A percentile compares a stretch with the other conserved stretches of the same genome.
Conservation (phyloP, 1,139 yeast genomes). For the Kurtzmaniella quercitrusa region DNA sequence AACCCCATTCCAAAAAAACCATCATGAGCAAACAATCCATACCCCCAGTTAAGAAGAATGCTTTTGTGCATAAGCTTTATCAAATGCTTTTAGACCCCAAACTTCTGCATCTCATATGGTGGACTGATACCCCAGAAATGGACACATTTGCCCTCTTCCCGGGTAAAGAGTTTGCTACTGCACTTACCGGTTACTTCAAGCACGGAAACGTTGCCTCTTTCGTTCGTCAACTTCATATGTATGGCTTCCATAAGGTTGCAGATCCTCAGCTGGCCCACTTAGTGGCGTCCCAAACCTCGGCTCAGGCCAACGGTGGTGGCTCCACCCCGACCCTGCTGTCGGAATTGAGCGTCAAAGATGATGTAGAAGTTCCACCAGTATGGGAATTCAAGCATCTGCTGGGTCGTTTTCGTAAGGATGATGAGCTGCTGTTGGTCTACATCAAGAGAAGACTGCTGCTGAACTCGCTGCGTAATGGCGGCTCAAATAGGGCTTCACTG, state of each 20-base stretch:
- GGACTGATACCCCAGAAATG: slow-evolving; percentile 63
- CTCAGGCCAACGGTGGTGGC: slow-evolving; percentile 7
- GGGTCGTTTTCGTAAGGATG: slow-evolving; percentile 74
- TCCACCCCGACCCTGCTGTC: slow-evolving; percentile 4
- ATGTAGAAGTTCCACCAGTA: slow-evolving; percentile 29
- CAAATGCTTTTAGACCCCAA: slow-evolving; percentile 56
- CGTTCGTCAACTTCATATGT: slow-evolving; percentile 47
- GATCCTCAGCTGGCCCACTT: slow-evolving; percentile 26
- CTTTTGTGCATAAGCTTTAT: slow-evolving; percentile 61
- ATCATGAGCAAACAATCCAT: slow-evolving; percentile 17
- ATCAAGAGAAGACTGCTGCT: slow-evolving; percentile 63
- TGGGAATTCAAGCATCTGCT: slow-evolving; percentile 92
- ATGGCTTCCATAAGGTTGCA: slow-evolving; percentile 51
- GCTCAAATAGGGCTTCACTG: slow-evolving; percentile 10
- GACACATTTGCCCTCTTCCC: slow-evolving; percentile 64
- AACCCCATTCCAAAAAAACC: not conserved
- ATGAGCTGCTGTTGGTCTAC: slow-evolving; percentile 56
- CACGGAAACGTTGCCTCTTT: slow-evolving; percentile 47
- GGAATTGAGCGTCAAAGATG: slow-evolving; percentile 9
- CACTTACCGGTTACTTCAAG: slow-evolving; percentile 41
- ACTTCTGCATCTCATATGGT: slow-evolving; percentile 57
- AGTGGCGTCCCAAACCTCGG: slow-evolving; percentile 15
- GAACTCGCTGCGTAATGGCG: slow-evolving; percentile 20
- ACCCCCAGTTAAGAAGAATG: slow-evolving; percentile 48
- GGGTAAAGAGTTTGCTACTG: slow-evolving; percentile 42